Conservation (phyloP, 192 early-diverging fungal genomes). For the Irineochytrium annulatum region DNA sequence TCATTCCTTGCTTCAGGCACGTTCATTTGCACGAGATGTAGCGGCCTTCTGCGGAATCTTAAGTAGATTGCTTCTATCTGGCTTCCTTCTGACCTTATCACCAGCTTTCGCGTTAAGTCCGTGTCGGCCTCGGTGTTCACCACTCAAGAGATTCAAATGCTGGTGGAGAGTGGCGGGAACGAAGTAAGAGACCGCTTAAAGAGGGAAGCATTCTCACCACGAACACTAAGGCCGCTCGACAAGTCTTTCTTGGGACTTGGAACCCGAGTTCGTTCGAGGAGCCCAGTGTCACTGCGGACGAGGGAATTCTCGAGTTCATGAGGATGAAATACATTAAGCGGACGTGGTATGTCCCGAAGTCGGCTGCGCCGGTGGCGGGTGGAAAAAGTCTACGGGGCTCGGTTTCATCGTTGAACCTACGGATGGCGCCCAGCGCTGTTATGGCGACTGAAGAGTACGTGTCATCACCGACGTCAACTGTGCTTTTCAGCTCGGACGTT, state of each 20-base stretch:
- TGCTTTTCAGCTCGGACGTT: too few relatives aligned
- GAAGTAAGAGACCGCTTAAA: too few relatives aligned
- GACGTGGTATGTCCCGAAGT: too few relatives aligned
- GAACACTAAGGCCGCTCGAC: too few relatives aligned
- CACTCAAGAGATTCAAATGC: not conserved
- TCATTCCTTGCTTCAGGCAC: constrained; percentile 2
- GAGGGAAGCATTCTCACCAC: too few relatives aligned
- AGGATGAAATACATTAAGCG: not conserved
- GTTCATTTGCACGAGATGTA: not conserved
- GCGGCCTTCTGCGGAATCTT: not conserved
- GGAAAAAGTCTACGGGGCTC: not conserved
- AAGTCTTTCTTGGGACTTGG: not conserved
- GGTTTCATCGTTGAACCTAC: not conserved
- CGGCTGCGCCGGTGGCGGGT: not conserved
- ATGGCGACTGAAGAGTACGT: too few relatives aligned
- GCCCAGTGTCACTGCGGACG: too few relatives aligned
- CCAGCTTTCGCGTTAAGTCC: not conserved
- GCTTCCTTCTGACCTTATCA: not conserved
- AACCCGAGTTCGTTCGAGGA: not conserved
- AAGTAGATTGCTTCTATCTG: not conserved
- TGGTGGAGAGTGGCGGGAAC: too few relatives aligned
- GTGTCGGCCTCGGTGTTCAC: not conserved
- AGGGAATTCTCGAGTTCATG: not conserved
- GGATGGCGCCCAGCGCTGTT: not conserved
- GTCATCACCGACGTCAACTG: too few relatives aligned